Base-by-base conservation (phyloP, 2,329 filamentous ascomycete species). In the Colletotrichum limetticola region DNA sequence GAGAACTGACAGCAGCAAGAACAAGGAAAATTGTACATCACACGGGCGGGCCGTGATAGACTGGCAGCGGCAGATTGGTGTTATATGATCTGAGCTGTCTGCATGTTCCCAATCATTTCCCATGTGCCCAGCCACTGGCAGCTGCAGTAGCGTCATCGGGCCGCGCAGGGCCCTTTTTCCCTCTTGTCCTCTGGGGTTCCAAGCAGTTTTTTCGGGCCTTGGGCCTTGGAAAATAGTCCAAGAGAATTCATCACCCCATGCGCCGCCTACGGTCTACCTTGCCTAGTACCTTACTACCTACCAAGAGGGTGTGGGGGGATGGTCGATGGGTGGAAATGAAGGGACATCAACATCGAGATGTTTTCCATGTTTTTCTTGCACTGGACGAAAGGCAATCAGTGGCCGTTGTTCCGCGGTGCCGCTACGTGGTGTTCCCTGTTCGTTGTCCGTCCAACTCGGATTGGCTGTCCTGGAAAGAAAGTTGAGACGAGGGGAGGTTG, bases 81-180 rank as follows among this genome's bases (percentile, higher is more conserved):
- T 72, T 74, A 74, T 74, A 74, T 74, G 71, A 49, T 42, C 5
- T 42, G 37, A 42, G 37, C 37, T 42, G 68, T n/a, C 30, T 53
- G 42, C 53, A 52, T 49, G 42, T 65, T 70, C 63, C 42, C 42
- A 49, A n/a, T 49, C 53, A 49, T 58, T 24, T 28, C 3, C 37
- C 7, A 14, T n/a, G 28, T 72, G 42, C 42, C 68, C 71, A 74
- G 71, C 71, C 71, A 74, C 68, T 74, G 71, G 68, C 71, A 71
- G 60, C n/a, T 74, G 63, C 71, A 72, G 63, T 72, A 74, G 68
- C 68, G 68, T 74, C 71, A 72, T 74, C 71, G 57, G 68, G 68
- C 66, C 66, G 55, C 69, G 60, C 60, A 72, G 56, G 59, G 70
- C 66, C 26, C 49, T 12, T 64, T 53, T 26, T 26, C 52, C 7